phyloP scores from a whole-genome alignment of 2,329 filamentous ascomycete species.

The Alternaria triticimaculans region DNA sequence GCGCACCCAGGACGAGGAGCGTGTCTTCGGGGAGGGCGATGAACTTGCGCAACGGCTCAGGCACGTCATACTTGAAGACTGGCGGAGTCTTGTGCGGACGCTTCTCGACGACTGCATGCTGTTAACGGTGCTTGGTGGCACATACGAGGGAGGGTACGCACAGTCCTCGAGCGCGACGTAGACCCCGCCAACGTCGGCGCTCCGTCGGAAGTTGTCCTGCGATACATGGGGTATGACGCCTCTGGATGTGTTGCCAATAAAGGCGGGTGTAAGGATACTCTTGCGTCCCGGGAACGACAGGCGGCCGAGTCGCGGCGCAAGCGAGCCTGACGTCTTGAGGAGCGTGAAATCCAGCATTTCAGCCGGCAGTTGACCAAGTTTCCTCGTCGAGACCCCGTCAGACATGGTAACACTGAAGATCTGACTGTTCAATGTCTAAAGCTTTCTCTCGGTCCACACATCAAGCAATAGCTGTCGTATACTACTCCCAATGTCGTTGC shows the following conservation, averaged over 20 bases:
- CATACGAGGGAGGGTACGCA: conserved; percentile 56
- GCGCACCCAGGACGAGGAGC: conserved; percentile 75
- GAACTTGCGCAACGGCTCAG: conserved; percentile 73
- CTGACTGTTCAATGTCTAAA: background rate
- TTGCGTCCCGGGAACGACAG: conserved; percentile 68
- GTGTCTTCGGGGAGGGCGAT: conserved; percentile 71
- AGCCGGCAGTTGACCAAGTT: conserved; percentile 36
- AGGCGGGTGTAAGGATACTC: conserved; percentile 82
- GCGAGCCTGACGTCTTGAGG: conserved; percentile 45
- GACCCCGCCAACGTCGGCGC: conserved; percentile 70
- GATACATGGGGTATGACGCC: conserved; percentile 87
- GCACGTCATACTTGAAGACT: conserved; percentile 58
- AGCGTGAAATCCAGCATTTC: conserved; percentile 56
- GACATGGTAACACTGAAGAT: conserved; percentile 14
- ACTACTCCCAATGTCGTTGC: background rate
- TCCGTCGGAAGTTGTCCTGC: conserved; percentile 76
- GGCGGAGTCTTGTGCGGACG: conserved; percentile 56
- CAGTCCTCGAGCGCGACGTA: conserved; percentile 93
- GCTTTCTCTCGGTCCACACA: background rate
- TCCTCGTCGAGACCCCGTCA: conserved; percentile 1
- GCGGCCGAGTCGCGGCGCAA: conserved; percentile 70
- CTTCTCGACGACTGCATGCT: conserved; percentile 67
- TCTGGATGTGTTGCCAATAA: conserved; percentile 79
- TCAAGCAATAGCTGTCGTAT: background rate
- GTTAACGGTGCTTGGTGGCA: conserved; percentile 44